Evolutionary conservation across 2,329 filamentous ascomycete genomes (phyloP).

Genomic region (Talaromyces amestolkiae): DNA sequence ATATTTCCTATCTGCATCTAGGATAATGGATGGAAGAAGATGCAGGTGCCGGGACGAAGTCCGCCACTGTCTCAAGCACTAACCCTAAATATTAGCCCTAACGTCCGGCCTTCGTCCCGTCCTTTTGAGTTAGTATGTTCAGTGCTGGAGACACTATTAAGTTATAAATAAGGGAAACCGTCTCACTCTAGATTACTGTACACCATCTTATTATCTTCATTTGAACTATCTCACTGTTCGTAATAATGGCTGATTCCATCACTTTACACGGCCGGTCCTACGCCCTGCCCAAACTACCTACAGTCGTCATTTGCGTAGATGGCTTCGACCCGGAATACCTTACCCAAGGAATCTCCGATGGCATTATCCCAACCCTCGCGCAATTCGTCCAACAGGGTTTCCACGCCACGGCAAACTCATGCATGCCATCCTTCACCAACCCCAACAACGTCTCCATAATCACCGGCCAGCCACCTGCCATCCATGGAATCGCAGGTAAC

Average conservation of each 20-base stretch:
- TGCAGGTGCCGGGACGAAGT: not conserved
- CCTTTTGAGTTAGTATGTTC: not conserved
- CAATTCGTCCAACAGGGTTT: constrained; percentile 37
- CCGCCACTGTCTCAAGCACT: not conserved
- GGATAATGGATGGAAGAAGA: no score
- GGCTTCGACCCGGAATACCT: constrained; percentile 48
- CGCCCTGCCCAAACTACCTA: constrained; percentile 33
- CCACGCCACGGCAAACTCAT: constrained; percentile 38
- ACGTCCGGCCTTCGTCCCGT: not conserved
- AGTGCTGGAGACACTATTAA: not conserved
- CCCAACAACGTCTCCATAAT: constrained; percentile 49
- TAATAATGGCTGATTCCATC: not conserved
- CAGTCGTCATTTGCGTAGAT: constrained; percentile 44
- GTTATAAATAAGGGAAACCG: no score
- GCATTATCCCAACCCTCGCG: constrained; percentile 36
- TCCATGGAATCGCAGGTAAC: constrained; percentile 46
- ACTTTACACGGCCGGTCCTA: constrained; percentile 31
- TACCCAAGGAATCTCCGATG: constrained; percentile 32
- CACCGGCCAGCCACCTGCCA: constrained; percentile 40
- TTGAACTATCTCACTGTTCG: not conserved
- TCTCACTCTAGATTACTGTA: not conserved
- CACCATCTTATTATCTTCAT: not conserved
- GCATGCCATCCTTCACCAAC: constrained; percentile 48
- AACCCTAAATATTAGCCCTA: not conserved
- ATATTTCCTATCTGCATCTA: no score